phyloP scores from a whole-genome alignment of 495 filamentous ascomycete genomes.

The Podospora comata region DNA sequence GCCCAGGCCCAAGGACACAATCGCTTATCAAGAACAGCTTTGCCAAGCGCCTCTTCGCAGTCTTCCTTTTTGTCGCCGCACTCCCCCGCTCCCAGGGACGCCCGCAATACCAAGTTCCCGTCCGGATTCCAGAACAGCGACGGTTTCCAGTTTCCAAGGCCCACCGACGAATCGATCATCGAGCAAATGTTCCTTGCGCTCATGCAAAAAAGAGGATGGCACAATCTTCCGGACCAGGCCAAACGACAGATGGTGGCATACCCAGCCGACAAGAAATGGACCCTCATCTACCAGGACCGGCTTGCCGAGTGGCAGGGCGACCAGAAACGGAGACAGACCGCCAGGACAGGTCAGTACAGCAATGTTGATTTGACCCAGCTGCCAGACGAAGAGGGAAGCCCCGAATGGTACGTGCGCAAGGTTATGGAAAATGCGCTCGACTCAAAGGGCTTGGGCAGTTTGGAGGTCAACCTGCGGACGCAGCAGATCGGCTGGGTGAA shows the following conservation, averaged over 20 bases:
- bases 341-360: constrained; percentile 61
- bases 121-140: constrained; percentile 52
- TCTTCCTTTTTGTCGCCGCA: constrained; percentile 46
- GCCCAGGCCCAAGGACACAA: constrained; percentile 59
- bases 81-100: constrained; percentile 43
- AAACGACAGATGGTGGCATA: constrained; percentile 93
- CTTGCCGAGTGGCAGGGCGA: constrained; percentile 91
- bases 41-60: constrained; percentile 50
- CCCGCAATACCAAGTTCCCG: constrained; percentile 50
- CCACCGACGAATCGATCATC: constrained; percentile 80
- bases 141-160: constrained; percentile 61
- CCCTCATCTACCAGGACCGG: constrained; percentile 90
- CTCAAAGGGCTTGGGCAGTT: constrained; percentile 81
- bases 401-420: constrained; percentile 97
- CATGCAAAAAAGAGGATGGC: constrained; percentile 97
- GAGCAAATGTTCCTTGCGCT: constrained; percentile 87
- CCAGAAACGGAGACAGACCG: constrained; percentile 76
- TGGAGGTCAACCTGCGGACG: constrained; percentile 90
- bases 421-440: constrained; percentile 95
- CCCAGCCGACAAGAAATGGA: constrained; percentile 93
- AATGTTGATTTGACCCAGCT: constrained; percentile 59
- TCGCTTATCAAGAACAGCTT: constrained; percentile 57
- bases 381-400: constrained; percentile 90
- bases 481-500: constrained; percentile 98
- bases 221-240: constrained; percentile 93